A percentile compares a stretch with the other conserved stretches of the same genome.
These are phyloP conservation scores for Xylaria bambusicola DNA, from an alignment of 495 filamentous ascomycete genomes.

Conservation along the genomic window DNA sequence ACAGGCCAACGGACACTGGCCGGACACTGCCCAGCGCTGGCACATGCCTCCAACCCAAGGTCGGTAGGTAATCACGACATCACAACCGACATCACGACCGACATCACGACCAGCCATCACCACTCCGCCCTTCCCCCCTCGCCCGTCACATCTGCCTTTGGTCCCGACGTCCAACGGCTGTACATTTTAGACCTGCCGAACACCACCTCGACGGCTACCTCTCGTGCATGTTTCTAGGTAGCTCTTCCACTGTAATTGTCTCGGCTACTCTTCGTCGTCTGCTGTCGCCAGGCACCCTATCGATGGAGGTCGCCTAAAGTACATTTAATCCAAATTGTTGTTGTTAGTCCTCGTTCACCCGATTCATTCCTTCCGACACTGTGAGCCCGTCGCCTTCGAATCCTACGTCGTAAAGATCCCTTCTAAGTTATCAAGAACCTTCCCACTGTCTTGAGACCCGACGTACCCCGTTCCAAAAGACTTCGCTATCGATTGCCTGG, in stretches of 20 bases:
- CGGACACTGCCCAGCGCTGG: no score
- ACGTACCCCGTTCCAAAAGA: neutral
- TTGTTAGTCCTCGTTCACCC: constrained; percentile 11
- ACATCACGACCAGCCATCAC: neutral
- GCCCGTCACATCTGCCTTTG: neutral
- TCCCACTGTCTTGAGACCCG: neutral
- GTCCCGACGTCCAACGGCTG: neutral
- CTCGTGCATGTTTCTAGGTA: no score
- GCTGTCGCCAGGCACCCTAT: constrained; percentile 3
- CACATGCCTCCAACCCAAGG: neutral
- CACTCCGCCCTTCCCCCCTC: neutral
- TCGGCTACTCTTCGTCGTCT: neutral
- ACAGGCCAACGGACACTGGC: no score
- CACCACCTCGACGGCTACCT: neutral
- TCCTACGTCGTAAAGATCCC: neutral
- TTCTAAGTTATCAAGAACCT: no score
- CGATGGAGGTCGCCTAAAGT: constrained; percentile 5
- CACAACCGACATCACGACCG: neutral
- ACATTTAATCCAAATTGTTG: neutral
- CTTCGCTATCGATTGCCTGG: neutral
- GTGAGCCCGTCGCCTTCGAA: neutral
- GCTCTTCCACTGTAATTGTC: neutral
- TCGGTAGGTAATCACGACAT: constrained; percentile 22
- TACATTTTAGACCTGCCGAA: neutral
- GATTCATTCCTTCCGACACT: neutral